Percentiles rank a stretch among this genome's conserved stretches.
Evolutionary conservation across 305 asterid species (phyloP).

Genomic region (Solanum chacoense): DNA sequence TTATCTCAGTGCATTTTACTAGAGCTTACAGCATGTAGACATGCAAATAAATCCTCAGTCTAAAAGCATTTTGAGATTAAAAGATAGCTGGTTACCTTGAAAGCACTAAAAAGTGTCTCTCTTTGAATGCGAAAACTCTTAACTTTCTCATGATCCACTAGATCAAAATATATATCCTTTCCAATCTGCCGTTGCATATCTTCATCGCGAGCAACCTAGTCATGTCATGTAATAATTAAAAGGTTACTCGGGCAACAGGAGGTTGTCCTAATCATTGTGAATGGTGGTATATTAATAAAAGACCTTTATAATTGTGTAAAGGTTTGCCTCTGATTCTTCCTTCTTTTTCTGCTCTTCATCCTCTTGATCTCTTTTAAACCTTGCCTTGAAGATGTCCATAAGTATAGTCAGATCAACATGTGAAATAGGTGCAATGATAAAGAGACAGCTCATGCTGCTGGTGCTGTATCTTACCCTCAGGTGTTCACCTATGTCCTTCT

Average conservation of each 20-base stretch:
- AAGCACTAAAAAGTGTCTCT: constrained; percentile 8
- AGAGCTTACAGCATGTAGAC: background rate
- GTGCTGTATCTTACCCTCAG: constrained; percentile 16
- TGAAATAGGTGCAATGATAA: background rate
- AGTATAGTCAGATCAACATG: background rate
- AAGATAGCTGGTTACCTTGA: constrained; percentile 8
- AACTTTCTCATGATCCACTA: constrained; percentile 17
- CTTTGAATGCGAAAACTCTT: constrained; percentile 13
- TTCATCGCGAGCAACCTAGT: constrained; percentile 5
- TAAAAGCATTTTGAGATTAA: background rate
- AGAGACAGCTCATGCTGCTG: background rate
- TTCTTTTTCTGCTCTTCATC: constrained; percentile 75
- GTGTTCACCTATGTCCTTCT: constrained; percentile 30
- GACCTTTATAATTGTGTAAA: constrained; percentile 87
- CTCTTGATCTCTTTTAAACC: constrained; percentile 58
- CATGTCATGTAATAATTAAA: constrained; percentile 2
- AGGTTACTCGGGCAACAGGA: background rate
- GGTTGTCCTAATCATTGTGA: background rate
- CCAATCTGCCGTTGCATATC: constrained; percentile 10
- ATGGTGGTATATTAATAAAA: background rate
- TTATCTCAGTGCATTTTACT: background rate
- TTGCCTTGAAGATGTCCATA: constrained; percentile 32
- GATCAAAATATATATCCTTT: constrained; percentile 15
- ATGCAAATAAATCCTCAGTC: background rate
- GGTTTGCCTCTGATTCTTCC: constrained; percentile 81